phyloP scores from a whole-genome alignment of 2,329 filamentous ascomycete genomes.

The Aspergillus sp. region DNA sequence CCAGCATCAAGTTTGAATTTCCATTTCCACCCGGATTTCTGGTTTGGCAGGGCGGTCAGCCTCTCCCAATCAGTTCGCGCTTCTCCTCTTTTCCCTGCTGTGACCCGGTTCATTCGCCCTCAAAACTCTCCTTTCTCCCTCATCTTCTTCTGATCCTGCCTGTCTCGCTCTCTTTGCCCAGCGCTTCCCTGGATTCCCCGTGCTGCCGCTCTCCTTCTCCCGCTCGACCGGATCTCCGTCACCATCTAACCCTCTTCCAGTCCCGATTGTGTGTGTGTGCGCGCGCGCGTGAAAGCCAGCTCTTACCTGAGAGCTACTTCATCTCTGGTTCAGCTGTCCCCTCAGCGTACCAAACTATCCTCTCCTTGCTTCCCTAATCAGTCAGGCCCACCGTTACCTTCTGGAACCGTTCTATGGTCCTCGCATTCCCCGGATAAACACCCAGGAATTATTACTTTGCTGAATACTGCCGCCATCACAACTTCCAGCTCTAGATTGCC shows the following conservation, averaged over 20 bases:
- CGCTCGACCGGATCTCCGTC: neutral
- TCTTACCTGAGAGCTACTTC: neutral
- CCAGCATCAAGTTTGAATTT: neutral
- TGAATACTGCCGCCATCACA: too few species aligned
- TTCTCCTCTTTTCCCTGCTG: too few species aligned
- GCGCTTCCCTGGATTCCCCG: too few species aligned
- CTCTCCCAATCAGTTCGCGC: neutral
- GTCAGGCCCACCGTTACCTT: slow-evolving; percentile 4
- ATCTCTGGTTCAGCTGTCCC: neutral
- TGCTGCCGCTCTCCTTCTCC: too few species aligned
- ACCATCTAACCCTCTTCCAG: too few species aligned
- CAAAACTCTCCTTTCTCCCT: too few species aligned
- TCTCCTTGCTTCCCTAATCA: neutral
- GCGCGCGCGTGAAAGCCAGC: neutral
- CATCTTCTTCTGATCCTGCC: too few species aligned
- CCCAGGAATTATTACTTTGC: slow-evolving; percentile 8
- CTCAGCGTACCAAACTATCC: neutral
- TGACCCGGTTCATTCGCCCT: too few species aligned
- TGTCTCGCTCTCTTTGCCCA: too few species aligned
- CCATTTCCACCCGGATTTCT: neutral
- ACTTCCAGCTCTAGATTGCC: neutral
- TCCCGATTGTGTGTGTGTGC: too few species aligned
- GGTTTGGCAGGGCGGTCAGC: slow-evolving; percentile 10
- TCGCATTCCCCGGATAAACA: slow-evolving; percentile 9
- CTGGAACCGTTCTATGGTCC: slow-evolving; percentile 11